Base-by-base conservation (phyloP, 805 yeast species). In the Pichia deserticola region DNA sequence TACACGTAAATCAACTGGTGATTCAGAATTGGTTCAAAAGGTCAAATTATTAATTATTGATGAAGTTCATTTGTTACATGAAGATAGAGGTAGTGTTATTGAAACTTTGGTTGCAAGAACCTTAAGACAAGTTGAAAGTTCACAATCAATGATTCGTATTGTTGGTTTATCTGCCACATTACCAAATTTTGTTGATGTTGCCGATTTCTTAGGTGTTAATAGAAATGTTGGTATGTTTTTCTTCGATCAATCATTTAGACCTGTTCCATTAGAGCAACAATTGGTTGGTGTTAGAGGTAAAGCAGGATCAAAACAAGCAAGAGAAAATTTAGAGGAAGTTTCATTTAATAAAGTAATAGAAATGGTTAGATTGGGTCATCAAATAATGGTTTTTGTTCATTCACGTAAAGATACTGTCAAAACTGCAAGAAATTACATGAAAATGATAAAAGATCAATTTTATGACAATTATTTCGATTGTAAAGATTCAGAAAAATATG, bases 21-120 rank as follows among this genome's bases (percentile, higher is more conserved):
- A 90, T 59, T 80, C 79, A 45, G 96, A 89, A 57, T 66, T 90
- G 43, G 87, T 88, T 3, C 80, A 86, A 11, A 89, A 89, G 58
- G 95, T 93, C 9, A 87, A 84, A 64, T 69, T 93, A 12, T 69
- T 93, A 50, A 88, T 93, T 51, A 90, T 93, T 53, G 99, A 93
- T 73, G 99, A 93, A 68, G 98, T 93, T 0, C 99, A 93, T 74
- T 72, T 93, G 61, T 74, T 93, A 47, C 98, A 93, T 59, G 99
- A 93, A 77, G 99, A 93, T 49, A 80, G 99, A 72, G 99, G 99
- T 59, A 88, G 97, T 8, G 99, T 93, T 7, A 88, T 93, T 54
- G 99, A 93, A 65, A 89, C 97, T 0, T 71, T 90, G 47, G 97
- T 90, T 4, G 96, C 97, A 0, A 79, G 98, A 67, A 93, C 99